phyloP scores from a whole-genome alignment of 2,329 filamentous ascomycete genomes.

The Epichloe baconii region DNA sequence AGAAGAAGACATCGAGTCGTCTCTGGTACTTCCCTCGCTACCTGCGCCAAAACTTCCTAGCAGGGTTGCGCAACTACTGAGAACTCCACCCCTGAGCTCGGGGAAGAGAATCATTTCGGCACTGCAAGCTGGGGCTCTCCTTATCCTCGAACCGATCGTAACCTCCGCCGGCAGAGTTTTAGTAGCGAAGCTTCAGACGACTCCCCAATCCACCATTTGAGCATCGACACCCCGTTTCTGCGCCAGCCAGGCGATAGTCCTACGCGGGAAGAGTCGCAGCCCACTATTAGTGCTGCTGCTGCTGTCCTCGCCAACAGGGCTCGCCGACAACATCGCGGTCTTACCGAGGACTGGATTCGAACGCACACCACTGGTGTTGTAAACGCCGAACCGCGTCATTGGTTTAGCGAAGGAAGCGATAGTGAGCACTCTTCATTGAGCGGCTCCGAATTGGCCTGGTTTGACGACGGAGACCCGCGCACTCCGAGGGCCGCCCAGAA shows the following conservation, averaged over 20 bases:
- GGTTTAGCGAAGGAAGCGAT: slow-evolving; percentile 62
- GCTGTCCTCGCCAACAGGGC: slow-evolving; percentile 51
- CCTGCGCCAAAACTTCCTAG: slow-evolving; percentile 44
- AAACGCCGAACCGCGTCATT: slow-evolving; percentile 60
- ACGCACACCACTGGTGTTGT: slow-evolving; percentile 64
- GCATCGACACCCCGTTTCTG: slow-evolving; percentile 49
- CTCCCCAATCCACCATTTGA: slow-evolving; percentile 46
- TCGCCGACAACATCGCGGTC: slow-evolving; percentile 43
- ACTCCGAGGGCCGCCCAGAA: slow-evolving; percentile 31
- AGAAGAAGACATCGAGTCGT: slow-evolving; percentile 39
- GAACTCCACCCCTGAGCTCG: slow-evolving; percentile 30
- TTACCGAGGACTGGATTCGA: slow-evolving; percentile 78
- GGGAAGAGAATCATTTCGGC: slow-evolving; percentile 33
- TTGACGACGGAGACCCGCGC: slow-evolving; percentile 33
- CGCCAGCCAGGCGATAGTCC: slow-evolving; percentile 35
- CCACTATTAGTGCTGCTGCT: slow-evolving; percentile 39
- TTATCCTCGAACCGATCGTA: slow-evolving; percentile 54
- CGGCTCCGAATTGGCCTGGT: slow-evolving; percentile 45
- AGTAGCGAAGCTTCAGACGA: slow-evolving; percentile 48
- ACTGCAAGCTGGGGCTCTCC: slow-evolving; percentile 89
- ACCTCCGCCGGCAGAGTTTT: slow-evolving; percentile 37
- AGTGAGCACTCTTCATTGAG: slow-evolving; percentile 67
- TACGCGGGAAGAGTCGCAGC: slow-evolving; percentile 15
- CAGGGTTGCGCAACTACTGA: slow-evolving; percentile 40
- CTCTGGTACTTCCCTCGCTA: slow-evolving; percentile 45